Evolutionary conservation across 768 basidiomycete species (phyloP), one percentile per base, ranked within the genome.

Genomic region (Podaxis sp.): DNA sequence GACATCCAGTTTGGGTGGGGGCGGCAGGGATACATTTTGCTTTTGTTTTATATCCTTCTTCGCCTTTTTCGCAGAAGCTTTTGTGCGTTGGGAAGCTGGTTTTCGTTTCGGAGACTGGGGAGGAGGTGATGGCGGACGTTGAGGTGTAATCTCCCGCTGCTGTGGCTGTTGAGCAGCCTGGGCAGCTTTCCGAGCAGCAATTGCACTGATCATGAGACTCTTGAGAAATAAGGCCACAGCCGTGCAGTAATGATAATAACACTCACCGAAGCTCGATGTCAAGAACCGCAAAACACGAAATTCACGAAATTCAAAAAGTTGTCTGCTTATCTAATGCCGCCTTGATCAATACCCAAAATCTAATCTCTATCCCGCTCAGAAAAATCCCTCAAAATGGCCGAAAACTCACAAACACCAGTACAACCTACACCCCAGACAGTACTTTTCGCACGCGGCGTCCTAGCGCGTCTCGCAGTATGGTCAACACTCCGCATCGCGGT

Each of bases 401-500:
- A 48, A 48, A n/a, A 5, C 42, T 44, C 42, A 16, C 42, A 44
- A 44, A 44, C 18, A 57, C 28, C 51, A 37, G 18, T 69, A 27
- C 62, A 71, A 37, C 79, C 82, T 3, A 72, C 83, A 18, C 72
- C 79, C 0, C 68, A 78, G 4, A 79, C 84, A 10, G 69, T 92
- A 46, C 82, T 92, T 60, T 95, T 97, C 66, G 95, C 95, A 11
- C 86, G 93, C 21, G 93, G 93, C 2, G 84, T 90, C 3, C 81
- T 96, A 61, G 87, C 94, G 25, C 83, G 94, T 56, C 82, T 98
- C 52, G 80, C 82, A 11, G 76, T 88, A 58, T 98, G 95, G 95
- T 83, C 91, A 48, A 91, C 88, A 2, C 82, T 98, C 27, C 87
- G 89, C 44, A 77, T 96, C 68, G 95, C 95, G 36, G 86, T 98